Base-by-base conservation (phyloP, 2,329 filamentous ascomycete genomes). In the Aspergillus glaucus region DNA sequence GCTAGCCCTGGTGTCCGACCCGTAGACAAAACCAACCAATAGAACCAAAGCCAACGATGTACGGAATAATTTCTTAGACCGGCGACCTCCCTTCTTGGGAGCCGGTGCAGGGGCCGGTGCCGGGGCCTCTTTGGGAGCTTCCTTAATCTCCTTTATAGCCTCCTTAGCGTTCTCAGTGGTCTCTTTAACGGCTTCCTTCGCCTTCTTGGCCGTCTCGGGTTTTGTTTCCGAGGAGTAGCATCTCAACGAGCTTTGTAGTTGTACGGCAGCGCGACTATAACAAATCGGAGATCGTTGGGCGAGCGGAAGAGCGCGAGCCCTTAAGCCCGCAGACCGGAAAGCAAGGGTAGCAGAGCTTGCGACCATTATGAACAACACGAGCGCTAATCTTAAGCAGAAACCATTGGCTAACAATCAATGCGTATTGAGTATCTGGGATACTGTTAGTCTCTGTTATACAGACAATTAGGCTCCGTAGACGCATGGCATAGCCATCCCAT, bases 1-100 rank as follows among this genome's bases (percentile, higher is more conserved):
- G 50, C 82, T 85, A 39, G 86, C 82, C 52, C 87, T 77, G 6
- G 86, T 89, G 65, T 90, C 87, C 47, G 86, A 89, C n/a, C 75
- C 70, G 62, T 89, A 89, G 54, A 87, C 68, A 65, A 85, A 88
- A 40, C 75, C 70, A 42, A 77, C 70, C 39, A 70, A 59, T 12
- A 74, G 54, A 5, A 69, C 67, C 5, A 84, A 56, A 1, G 77
- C 68, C 39, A 85, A 58, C 2, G 79, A 72, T 17, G 80, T 78
- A 44, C 80, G 79, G 19, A 68, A 56, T 15, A 68, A 49, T 45
- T 62, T 63, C 41, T 56, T 62, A 10, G 64, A 55, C 3, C 56
- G 47, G 15, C 61, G 61, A 26, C 59, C 60, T 4, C 61, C 55
- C 40, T 64, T 63, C 47, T 64, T 64, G 1, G 63, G 62, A 1